These are phyloP conservation scores for Corymbia maculata DNA, from an alignment of 345 rosid genomes.

Conservation along the genomic window DNA sequence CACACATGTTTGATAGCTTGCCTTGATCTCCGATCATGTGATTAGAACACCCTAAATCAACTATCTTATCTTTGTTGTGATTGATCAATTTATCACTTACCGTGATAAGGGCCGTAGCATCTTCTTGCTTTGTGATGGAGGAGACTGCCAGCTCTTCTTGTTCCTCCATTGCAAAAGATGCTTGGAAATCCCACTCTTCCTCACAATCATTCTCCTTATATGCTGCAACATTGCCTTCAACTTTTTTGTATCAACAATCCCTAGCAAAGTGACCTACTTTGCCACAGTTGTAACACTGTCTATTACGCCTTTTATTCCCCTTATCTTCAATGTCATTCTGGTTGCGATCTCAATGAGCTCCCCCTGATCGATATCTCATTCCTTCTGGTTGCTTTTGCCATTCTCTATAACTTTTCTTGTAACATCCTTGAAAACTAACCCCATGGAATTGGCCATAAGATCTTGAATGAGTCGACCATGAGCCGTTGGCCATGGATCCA, in stretches of 20 bases:
- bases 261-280: neutral
- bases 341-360: neutral
- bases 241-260: neutral
- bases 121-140: neutral
- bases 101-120: neutral
- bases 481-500: too few species aligned
- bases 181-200: neutral
- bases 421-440: too few species aligned
- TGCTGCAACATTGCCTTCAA: neutral
- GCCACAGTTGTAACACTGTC: neutral
- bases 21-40: neutral
- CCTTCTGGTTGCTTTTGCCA: neutral
- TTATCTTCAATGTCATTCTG: neutral
- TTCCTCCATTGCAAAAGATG: neutral
- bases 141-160: neutral
- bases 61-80: too few species aligned
- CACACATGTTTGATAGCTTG: neutral
- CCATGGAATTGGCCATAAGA: too few species aligned
- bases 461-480: too few species aligned
- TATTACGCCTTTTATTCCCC: neutral
- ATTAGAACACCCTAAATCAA: neutral
- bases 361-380: neutral
- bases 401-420: neutral
- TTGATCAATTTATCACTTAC: neutral
- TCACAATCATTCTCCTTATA: neutral